A percentile compares a stretch with the other conserved stretches of the same genome.
phyloP scores from a whole-genome alignment of 805 yeast species.

The Yarrowia yakushimensis region DNA sequence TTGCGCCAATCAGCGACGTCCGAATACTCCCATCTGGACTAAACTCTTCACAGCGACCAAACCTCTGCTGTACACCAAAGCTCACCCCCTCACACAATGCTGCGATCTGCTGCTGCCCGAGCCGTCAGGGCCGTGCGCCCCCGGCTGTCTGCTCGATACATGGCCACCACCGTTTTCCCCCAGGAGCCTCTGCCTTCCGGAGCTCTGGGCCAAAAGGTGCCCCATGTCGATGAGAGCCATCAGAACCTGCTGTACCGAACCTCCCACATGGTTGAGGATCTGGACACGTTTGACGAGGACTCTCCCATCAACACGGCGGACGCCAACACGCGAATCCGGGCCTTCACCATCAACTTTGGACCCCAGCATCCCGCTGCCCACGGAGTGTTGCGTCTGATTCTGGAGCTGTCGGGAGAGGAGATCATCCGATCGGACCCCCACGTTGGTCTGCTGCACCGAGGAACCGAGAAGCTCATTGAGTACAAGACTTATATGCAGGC shows the following conservation, averaged over 20 bases:
- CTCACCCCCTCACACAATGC: conserved; percentile 4
- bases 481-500: conserved; percentile 85
- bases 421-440: conserved; percentile 85
- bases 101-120: conserved; percentile 26
- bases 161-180: conserved; percentile 22
- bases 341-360: conserved; percentile 85
- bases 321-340: conserved; percentile 57
- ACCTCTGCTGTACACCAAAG: not conserved
- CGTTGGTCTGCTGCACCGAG: conserved; percentile 82
- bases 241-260: conserved; percentile 23
- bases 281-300: conserved; percentile 19
- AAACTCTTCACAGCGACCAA: not conserved
- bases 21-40: conserved; percentile 19
- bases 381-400: conserved; percentile 81
- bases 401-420: conserved; percentile 86
- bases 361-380: conserved; percentile 96
- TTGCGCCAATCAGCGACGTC: conserved; percentile 12
- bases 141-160: conserved; percentile 13
- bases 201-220: conserved; percentile 25
- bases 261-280: conserved; percentile 22
- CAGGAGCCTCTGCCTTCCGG: conserved; percentile 21
- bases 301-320: conserved; percentile 18
- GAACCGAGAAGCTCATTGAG: conserved; percentile 85
- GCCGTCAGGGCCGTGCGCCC: conserved; percentile 25
- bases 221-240: conserved; percentile 21